phyloP scores from a whole-genome alignment of 2,329 filamentous ascomycete genomes.

The Pyricularia sp. region DNA sequence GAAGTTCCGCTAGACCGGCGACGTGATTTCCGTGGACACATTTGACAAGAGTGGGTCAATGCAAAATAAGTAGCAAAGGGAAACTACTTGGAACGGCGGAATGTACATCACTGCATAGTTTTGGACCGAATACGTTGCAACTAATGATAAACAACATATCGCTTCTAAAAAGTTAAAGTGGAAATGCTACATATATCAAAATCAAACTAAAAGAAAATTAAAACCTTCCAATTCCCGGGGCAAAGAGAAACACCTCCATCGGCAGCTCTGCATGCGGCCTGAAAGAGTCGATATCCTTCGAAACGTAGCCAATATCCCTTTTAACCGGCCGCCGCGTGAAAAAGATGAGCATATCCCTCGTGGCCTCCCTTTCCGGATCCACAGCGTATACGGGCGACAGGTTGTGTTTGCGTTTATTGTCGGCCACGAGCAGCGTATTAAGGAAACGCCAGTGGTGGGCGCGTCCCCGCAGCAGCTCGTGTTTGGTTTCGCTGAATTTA shows the following conservation, averaged over 20 bases:
- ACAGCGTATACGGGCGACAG: constrained; percentile 15
- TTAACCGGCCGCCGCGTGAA: constrained; percentile 17
- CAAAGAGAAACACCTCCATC: constrained; percentile 17
- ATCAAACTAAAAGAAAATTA: not conserved
- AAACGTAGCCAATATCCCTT: constrained; percentile 13
- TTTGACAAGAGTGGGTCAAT: no score
- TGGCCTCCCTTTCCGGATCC: constrained; percentile 14
- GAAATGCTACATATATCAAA: not conserved
- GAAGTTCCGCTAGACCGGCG: no score
- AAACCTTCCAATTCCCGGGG: constrained; percentile 6
- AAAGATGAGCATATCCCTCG: constrained; percentile 20
- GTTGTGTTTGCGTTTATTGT: constrained; percentile 19
- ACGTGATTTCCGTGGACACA: no score
- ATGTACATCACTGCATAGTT: no score
- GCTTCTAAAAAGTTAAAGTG: no score
- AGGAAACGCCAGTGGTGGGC: constrained; percentile 17
- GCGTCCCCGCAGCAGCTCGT: constrained; percentile 13
- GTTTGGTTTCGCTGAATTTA: constrained; percentile 13
- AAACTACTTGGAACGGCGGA: no score
- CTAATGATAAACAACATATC: no score
- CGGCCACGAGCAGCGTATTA: constrained; percentile 18
- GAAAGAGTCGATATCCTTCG: constrained; percentile 16
- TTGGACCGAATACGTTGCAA: no score
- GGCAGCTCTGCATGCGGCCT: constrained; percentile 14
- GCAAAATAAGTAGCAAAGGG: no score